Base-by-base conservation (phyloP, 2,329 filamentous ascomycete genomes). In the Anisogramma anomala region DNA sequence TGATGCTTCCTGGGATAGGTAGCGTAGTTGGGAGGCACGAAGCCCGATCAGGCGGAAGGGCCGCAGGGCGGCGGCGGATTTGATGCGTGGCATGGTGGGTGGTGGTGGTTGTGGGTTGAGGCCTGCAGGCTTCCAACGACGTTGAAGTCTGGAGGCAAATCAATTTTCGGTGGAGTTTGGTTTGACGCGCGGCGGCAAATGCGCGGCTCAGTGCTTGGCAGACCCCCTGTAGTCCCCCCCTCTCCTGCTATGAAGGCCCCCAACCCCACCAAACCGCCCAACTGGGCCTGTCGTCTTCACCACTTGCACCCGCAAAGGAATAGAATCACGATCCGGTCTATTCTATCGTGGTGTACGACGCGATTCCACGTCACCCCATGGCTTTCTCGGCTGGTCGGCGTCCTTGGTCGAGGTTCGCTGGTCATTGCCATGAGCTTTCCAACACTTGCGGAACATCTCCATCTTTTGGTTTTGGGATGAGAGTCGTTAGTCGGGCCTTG, bases 401-500 rank as follows among this genome's bases (percentile, higher is more conserved):
- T 94, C 80, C 56, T 86, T 89, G 31, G 73, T 79, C 40, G 72
- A 72, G 0, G 88, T 95, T 54, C 91, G 76, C 58, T 82, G 67
- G 53, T 94, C 80, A 59, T 96, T 96, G 36, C 86, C 80, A 53
- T 93, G 80, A 49, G 70, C 71, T 64, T 93, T 94, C 89, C 89
- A 96, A 62, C 89, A 96, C 53, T 82, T 74, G 55, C 79, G 79
- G 58, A 96, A 96, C 2, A 73, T 71, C 57, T 91, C 82, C 83
- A 96, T 93, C 89, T 96, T 35, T 6, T 39, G n/a, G n/a, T n/a
- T n/a, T n/a, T n/a, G n/a, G n/a, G n/a, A n/a, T n/a, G n/a, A n/a
- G n/a, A n/a, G n/a, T n/a, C n/a, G n/a, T n/a, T n/a, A n/a, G n/a
- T n/a, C n/a, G n/a, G n/a, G n/a, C n/a, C n/a, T n/a, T n/a, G n/a